Evolutionary conservation across 208 protist genomes (phyloP), one percentile per base, ranked within the genome.

Genomic region (Leishmania gerbilli): DNA sequence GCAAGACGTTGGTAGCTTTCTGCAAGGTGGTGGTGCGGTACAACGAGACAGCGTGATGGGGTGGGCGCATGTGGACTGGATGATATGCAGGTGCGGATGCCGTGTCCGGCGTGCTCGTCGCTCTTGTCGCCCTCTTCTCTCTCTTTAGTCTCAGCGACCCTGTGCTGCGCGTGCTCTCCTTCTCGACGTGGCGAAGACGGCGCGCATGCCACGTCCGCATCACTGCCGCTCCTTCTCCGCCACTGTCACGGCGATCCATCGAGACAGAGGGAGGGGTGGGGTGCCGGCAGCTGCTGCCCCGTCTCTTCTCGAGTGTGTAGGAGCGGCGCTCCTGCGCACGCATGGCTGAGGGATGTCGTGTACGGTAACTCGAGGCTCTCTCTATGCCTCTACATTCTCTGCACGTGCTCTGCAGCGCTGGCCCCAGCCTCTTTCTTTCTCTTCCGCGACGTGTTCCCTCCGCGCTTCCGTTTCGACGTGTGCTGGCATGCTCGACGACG

Each of bases 11-110:
- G 71, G 69, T 90, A 8, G 84, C 82, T 40, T 91, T 91, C 82
- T 90, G 90, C 81, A 90, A 90, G 47, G 71, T 84, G 56, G 79
- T 87, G 2, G 55, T 84, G 40, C 77, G 67, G 53, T 90, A 80
- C 71, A 74, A 81, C 34, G 82, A 68, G 15, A 6, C 27, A 31
- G 31, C 7, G 58, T 5, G 58, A 64, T 34, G 24, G 27, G n/a
- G 58, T 64, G 60, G 62, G 37, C 76, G 49, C 24, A 24, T 76
- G 47, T 76, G 71, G 37, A 19, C 42, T 64, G 27, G 27, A 17
- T 64, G 27, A 3, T 47, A 3, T 17, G 71, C 47, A 15, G 21
- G 8, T 1, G 45, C 27, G 71, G 27, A 49, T 58, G 71, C 58
- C 49, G 40, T n/a, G 71, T 34, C 11, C 11, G 42, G 65, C 40